Conservation (phyloP, 1,284 basidiomycete genomes). For the Pisolithus thermaeus region DNA sequence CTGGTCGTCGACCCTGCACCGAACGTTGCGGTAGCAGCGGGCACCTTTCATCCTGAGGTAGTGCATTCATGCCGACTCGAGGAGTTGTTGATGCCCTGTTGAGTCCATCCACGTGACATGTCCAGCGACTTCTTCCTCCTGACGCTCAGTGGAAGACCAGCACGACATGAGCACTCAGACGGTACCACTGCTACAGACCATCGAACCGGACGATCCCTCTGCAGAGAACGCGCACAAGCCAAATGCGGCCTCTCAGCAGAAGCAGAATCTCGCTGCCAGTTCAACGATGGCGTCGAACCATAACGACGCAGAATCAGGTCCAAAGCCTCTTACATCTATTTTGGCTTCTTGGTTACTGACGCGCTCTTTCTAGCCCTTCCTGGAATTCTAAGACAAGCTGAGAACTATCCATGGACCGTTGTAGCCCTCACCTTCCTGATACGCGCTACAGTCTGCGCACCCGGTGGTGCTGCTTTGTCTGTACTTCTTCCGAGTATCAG, state of each 20-base stretch:
- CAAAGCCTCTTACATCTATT: conserved; percentile 12
- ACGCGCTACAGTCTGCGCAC: conserved; percentile 62
- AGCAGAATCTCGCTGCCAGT: conserved; percentile 51
- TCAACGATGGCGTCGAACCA: conserved; percentile 46
- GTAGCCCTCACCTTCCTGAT: conserved; percentile 10
- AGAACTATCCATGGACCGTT: neutral
- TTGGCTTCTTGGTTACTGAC: conserved; percentile 5
- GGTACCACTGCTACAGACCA: conserved; percentile 52
- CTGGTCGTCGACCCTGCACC: neutral
- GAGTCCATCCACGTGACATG: neutral
- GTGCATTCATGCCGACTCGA: neutral
- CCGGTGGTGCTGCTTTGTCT: conserved; percentile 80
- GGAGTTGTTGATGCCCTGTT: neutral
- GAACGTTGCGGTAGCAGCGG: neutral
- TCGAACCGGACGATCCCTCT: conserved; percentile 63
- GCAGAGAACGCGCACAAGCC: conserved; percentile 6
- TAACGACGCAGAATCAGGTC: conserved; percentile 68
- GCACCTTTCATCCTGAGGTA: conserved; percentile 1
- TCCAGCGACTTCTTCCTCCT: neutral
- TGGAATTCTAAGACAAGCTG: conserved; percentile 71
- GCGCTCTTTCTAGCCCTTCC: conserved; percentile 48
- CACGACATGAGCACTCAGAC: conserved; percentile 46
- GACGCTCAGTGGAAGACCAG: neutral
- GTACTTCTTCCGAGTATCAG: conserved; percentile 80
- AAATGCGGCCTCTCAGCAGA: conserved; percentile 23